phyloP scores from a whole-genome alignment of 768 basidiomycete species.

The Amanita inopinata region DNA sequence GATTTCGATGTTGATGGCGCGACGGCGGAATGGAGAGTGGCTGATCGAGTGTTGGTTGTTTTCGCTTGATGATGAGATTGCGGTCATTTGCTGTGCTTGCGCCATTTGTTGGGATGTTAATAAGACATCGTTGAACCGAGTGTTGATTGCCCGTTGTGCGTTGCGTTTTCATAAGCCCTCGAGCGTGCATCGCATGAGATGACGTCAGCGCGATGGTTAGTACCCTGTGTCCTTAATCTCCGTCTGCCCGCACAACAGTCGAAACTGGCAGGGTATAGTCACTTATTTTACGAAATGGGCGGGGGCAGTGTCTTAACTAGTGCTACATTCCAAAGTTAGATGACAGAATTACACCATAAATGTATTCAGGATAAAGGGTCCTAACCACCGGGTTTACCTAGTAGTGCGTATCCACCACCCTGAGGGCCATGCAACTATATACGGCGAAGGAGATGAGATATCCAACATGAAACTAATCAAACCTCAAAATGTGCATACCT shows the following conservation, averaged over 20 bases:
- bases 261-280: too few relatives aligned
- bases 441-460: not conserved
- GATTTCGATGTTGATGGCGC: conserved; percentile 55
- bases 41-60: conserved; percentile 39
- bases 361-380: not conserved
- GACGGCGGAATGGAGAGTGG: conserved; percentile 59
- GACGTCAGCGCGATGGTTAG: too few relatives aligned
- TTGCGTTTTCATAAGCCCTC: too few relatives aligned
- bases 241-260: too few relatives aligned
- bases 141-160: too few relatives aligned
- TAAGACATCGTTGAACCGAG: not conserved
- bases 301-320: too few relatives aligned
- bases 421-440: conserved; percentile 60
- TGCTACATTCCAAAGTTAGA: conserved; percentile 1
- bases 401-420: conserved; percentile 66
- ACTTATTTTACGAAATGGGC: too few relatives aligned
- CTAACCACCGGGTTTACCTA: conserved; percentile 32
- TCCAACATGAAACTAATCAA: not conserved
- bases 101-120: not conserved
- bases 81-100: not conserved
- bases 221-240: too few relatives aligned
- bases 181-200: too few relatives aligned
- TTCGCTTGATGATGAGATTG: conserved; percentile 22
- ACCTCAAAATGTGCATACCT: conserved; percentile 26
- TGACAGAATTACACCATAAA: not conserved